phyloP scores from a whole-genome alignment of 2,329 filamentous ascomycete genomes.

The Rasamsonia emersonii region DNA sequence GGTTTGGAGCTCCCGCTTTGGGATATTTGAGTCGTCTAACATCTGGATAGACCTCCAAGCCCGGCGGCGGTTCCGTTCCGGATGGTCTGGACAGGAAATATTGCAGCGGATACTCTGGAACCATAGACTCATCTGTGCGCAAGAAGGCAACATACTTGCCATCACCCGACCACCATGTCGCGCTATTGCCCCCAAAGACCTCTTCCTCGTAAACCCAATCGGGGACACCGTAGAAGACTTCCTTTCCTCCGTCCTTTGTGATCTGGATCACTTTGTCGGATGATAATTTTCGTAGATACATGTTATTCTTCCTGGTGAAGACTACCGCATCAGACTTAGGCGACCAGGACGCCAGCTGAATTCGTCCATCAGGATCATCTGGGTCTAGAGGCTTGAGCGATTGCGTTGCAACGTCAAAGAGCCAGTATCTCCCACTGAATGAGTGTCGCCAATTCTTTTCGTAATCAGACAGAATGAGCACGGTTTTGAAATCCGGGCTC shows the following conservation, averaged over 20 bases:
- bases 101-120: constrained; percentile 85
- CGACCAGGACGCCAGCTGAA: constrained; percentile 86
- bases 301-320: constrained; percentile 86
- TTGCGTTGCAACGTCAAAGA: constrained; percentile 81
- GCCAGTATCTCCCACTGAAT: constrained; percentile 76
- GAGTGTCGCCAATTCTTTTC: constrained; percentile 85
- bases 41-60: constrained; percentile 84
- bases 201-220: constrained; percentile 97
- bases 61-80: constrained; percentile 56
- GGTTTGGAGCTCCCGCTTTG: constrained; percentile 89
- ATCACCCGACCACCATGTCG: constrained; percentile 91
- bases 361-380: constrained; percentile 50
- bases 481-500: constrained; percentile 75
- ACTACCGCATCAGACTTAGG: constrained; percentile 77
- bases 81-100: constrained; percentile 87
- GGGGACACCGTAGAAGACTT: constrained; percentile 91
- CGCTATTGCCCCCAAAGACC: constrained; percentile 68
- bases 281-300: constrained; percentile 65
- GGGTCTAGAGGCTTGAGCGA: constrained; percentile 69
- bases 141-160: constrained; percentile 86
- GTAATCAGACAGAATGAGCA: constrained; percentile 66
- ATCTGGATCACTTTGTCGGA: constrained; percentile 58
- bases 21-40: constrained; percentile 92
- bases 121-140: constrained; percentile 83
- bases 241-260: constrained; percentile 74